Evolutionary conservation across 352 stramenopile genomes (phyloP).

Genomic region (Globisporangium cederbergense): DNA sequence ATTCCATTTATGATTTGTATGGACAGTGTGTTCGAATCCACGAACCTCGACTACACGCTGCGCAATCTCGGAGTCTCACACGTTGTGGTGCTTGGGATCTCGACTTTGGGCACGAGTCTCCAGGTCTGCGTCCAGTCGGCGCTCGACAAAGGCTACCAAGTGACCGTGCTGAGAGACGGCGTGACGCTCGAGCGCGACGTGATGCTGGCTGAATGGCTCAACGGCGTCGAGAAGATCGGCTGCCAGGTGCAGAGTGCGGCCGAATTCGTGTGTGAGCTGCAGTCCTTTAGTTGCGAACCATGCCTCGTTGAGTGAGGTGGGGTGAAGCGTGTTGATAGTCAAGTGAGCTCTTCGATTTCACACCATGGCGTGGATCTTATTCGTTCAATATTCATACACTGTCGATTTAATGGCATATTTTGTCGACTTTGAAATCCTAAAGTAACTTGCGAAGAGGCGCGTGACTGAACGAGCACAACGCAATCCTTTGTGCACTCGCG

Average conservation of each 20-base stretch:
- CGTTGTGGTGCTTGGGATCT: constrained; percentile 81
- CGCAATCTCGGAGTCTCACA: constrained; percentile 85
- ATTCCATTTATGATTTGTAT: not conserved
- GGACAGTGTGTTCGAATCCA: constrained; percentile 78
- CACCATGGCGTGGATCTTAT: not conserved
- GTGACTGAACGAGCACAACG: not conserved
- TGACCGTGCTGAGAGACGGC: constrained; percentile 82
- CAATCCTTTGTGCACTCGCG: not conserved
- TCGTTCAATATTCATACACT: not conserved
- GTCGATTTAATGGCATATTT: not conserved
- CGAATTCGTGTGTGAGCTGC: constrained; percentile 33
- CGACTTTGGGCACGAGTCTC: constrained; percentile 72
- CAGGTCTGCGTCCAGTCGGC: constrained; percentile 78
- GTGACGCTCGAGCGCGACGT: constrained; percentile 19
- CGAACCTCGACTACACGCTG: constrained; percentile 89
- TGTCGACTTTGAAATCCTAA: not conserved
- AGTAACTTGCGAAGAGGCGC: constrained; percentile 1
- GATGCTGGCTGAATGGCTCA: constrained; percentile 19
- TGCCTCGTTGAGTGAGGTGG: not conserved
- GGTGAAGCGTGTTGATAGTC: not conserved
- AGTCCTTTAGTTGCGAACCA: constrained; percentile 26
- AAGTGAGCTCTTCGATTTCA: not conserved
- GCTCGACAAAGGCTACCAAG: constrained; percentile 85
- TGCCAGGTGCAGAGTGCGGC: constrained; percentile 27
- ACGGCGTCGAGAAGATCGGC: constrained; percentile 24